Conservation (phyloP, 345 rosid genomes). For the Eutrema heterophyllum region DNA sequence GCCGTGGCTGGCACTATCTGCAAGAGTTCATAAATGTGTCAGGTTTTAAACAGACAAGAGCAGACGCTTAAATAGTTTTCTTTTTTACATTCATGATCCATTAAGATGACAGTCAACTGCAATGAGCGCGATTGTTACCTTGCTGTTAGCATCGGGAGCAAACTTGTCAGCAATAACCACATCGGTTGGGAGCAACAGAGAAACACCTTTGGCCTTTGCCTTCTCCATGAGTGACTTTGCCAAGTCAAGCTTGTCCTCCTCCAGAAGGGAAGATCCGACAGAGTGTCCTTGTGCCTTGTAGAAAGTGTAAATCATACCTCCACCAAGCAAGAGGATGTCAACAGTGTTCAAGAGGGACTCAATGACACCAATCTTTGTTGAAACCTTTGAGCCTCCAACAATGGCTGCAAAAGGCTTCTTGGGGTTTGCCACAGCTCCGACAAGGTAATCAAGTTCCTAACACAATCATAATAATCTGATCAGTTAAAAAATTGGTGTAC, state of each 20-base stretch:
- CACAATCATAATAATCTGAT: neutral
- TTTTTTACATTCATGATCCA: neutral
- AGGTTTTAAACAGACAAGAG: neutral
- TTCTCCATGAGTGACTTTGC: slow-evolving; percentile 72
- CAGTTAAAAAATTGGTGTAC: neutral
- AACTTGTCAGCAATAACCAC: slow-evolving; percentile 91
- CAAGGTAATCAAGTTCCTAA: slow-evolving; percentile 94
- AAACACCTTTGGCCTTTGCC: slow-evolving; percentile 83
- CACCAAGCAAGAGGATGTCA: slow-evolving; percentile 75
- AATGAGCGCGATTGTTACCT: slow-evolving; percentile 40
- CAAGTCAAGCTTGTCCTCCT: slow-evolving; percentile 76
- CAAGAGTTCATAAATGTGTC: slow-evolving; percentile 15
- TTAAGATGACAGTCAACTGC: neutral
- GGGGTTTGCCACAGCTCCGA: slow-evolving; percentile 82
- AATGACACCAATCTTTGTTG: slow-evolving; percentile 91
- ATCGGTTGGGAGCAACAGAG: slow-evolving; percentile 73
- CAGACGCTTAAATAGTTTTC: neutral
- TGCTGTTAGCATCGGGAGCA: slow-evolving; percentile 82
- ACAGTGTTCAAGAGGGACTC: slow-evolving; percentile 75
- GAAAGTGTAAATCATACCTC: slow-evolving; percentile 94
- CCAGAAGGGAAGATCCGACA: slow-evolving; percentile 81
- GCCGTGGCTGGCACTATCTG: slow-evolving; percentile 74
- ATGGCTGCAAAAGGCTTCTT: slow-evolving; percentile 97
- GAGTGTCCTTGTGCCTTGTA: slow-evolving; percentile 77
- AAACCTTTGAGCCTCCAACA: slow-evolving; percentile 94